Percentiles rank a stretch among this genome's conserved stretches.
These are phyloP conservation scores for Phialocephala subalpina DNA, from an alignment of 2,329 filamentous ascomycete species.

Conservation along the genomic window DNA sequence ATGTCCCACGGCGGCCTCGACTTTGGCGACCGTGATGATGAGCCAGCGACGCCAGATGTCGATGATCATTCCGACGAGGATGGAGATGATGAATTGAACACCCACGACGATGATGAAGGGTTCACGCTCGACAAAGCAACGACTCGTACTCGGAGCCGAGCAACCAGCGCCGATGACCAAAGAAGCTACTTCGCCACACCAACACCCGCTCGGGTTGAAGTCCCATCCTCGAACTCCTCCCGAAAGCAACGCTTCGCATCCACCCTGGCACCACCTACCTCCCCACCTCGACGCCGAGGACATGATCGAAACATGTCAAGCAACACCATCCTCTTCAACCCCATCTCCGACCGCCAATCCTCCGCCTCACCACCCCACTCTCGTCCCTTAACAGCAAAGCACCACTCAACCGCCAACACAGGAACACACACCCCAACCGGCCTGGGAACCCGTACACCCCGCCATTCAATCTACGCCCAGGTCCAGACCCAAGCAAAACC, in stretches of 20 bases:
- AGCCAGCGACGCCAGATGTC: constrained; percentile 21
- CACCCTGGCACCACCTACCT: constrained; percentile 21
- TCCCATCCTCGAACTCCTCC: constrained; percentile 26
- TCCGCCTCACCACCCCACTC: constrained; percentile 49
- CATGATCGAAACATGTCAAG: constrained; percentile 81
- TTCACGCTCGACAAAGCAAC: constrained; percentile 56
- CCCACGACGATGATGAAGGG: constrained; percentile 75
- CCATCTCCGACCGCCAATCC: constrained; percentile 55
- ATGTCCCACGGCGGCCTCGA: constrained; percentile 51
- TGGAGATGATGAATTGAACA: constrained; percentile 88
- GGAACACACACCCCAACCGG: constrained; percentile 24
- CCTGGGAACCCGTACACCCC: constrained; percentile 21
- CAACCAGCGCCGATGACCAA: constrained; percentile 34
- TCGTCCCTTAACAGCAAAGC: constrained; percentile 46
- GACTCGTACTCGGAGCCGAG: constrained; percentile 41
- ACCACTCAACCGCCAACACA: constrained; percentile 37
- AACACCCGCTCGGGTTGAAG: constrained; percentile 50
- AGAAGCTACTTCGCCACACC: constrained; percentile 63
- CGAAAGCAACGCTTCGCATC: constrained; percentile 1
- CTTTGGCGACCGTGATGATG: constrained; percentile 21
- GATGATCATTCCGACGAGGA: constrained; percentile 47
- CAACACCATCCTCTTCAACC: constrained; percentile 86
- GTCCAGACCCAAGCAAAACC: constrained; percentile 55
- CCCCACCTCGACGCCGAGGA: constrained; percentile 29
- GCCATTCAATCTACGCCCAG: constrained; percentile 48